Evolutionary conservation across 805 yeast species (phyloP).

Genomic region (Metschnikowia amazonensis): DNA sequence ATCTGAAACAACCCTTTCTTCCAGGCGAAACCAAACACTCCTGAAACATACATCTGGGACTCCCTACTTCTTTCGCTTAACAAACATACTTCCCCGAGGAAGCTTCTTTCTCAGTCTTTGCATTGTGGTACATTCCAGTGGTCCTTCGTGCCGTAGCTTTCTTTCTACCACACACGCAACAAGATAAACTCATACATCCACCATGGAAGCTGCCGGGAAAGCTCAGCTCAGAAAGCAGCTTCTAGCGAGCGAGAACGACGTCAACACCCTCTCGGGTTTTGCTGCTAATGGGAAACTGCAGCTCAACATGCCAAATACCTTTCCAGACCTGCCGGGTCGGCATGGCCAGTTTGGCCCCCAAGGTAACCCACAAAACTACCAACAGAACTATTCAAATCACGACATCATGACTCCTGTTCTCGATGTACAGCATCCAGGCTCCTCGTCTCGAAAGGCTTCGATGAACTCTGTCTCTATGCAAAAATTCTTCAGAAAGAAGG

Average conservation of each 20-base stretch:
- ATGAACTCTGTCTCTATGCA: constrained; percentile 37
- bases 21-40: not conserved
- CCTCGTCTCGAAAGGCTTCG: constrained; percentile 33
- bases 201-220: constrained; percentile 14
- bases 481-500: constrained; percentile 40
- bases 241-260: constrained; percentile 29
- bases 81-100: not conserved
- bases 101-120: not conserved
- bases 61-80: not conserved
- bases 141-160: not conserved
- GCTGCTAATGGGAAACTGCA: constrained; percentile 16
- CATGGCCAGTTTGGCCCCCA: constrained; percentile 3
- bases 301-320: constrained; percentile 2
- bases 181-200: not conserved
- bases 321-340: constrained; percentile 7
- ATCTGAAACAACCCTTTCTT: not conserved
- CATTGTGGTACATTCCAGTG: not conserved
- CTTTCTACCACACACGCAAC: not conserved
- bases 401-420: constrained; percentile 28
- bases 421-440: constrained; percentile 1
- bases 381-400: constrained; percentile 19
- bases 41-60: not conserved
- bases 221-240: constrained; percentile 34
- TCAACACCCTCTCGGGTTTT: constrained; percentile 20
- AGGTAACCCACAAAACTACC: not conserved